Percentiles rank a stretch among this genome's conserved stretches.
Evolutionary conservation across 2,329 filamentous ascomycete genomes (phyloP).

Genomic region (Exophiala phaeomuriformis): DNA sequence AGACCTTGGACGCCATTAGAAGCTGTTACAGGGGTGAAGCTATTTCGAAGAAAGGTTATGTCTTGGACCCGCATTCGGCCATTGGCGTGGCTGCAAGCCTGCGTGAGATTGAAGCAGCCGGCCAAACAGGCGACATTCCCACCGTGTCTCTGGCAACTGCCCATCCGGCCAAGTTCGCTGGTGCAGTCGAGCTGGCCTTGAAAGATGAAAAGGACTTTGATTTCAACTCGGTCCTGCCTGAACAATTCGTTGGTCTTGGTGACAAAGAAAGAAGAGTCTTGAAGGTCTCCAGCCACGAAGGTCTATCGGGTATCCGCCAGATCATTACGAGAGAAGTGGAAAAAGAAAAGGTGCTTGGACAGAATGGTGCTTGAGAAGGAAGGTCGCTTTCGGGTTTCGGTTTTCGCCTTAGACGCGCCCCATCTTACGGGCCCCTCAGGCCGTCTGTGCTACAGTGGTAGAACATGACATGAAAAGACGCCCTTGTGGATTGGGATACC

Average conservation of each 20-base stretch:
- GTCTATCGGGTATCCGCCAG: constrained; percentile 67
- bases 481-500: no score
- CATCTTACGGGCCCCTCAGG: no score
- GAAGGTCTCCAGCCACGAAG: constrained; percentile 54
- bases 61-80: constrained; percentile 88
- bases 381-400: neutral
- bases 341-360: constrained; percentile 28
- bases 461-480: no score
- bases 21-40: constrained; percentile 43
- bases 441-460: no score
- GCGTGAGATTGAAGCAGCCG: constrained; percentile 49
- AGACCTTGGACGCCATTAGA: constrained; percentile 63
- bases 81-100: constrained; percentile 73
- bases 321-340: constrained; percentile 68
- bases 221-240: constrained; percentile 69
- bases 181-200: constrained; percentile 74
- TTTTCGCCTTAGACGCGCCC: neutral
- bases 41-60: constrained; percentile 55
- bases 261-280: constrained; percentile 67
- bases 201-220: constrained; percentile 63
- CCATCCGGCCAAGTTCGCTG: constrained; percentile 89
- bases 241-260: constrained; percentile 74
- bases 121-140: constrained; percentile 6
- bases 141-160: constrained; percentile 75
- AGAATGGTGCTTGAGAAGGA: neutral